These are phyloP conservation scores for Fusarium poae DNA, from an alignment of 2,329 filamentous ascomycete genomes.

Conservation along the genomic window DNA sequence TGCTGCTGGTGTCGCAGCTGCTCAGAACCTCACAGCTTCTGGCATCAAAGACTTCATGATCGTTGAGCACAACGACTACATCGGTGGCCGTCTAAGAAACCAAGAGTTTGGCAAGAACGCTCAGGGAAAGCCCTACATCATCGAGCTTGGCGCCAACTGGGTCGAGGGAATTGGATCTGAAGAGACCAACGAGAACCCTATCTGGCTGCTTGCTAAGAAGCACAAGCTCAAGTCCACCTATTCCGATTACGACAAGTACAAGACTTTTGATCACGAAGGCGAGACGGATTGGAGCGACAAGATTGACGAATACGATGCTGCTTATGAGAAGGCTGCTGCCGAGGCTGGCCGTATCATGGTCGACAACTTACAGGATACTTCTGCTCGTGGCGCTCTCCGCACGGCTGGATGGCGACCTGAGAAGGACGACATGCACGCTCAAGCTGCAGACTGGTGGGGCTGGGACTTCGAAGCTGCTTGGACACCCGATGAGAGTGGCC, in stretches of 20 bases:
- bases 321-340: constrained; percentile 60
- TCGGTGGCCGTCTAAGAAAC: constrained; percentile 73
- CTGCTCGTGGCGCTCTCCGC: constrained; percentile 68
- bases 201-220: constrained; percentile 73
- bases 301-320: constrained; percentile 63
- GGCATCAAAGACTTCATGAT: constrained; percentile 75
- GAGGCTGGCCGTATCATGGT: constrained; percentile 69
- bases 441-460: constrained; percentile 69
- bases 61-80: constrained; percentile 71
- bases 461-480: constrained; percentile 71
- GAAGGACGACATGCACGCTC: constrained; percentile 62
- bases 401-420: constrained; percentile 73
- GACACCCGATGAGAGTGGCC: constrained; percentile 67
- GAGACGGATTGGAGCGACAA: constrained; percentile 63
- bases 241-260: constrained; percentile 70
- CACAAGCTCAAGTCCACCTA: constrained; percentile 67
- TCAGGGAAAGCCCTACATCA: constrained; percentile 65
- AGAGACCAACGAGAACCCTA: constrained; percentile 65
- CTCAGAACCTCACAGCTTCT: constrained; percentile 71
- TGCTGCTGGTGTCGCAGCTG: constrained; percentile 73
- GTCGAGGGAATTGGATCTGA: constrained; percentile 47
- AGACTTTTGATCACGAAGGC: constrained; percentile 72
- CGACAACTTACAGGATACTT: constrained; percentile 72
- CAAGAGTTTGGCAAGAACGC: constrained; percentile 65
- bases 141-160: constrained; percentile 79